These are phyloP conservation scores for Pythium aristosporum DNA, from an alignment of 352 stramenopile genomes.

Conservation along the genomic window DNA sequence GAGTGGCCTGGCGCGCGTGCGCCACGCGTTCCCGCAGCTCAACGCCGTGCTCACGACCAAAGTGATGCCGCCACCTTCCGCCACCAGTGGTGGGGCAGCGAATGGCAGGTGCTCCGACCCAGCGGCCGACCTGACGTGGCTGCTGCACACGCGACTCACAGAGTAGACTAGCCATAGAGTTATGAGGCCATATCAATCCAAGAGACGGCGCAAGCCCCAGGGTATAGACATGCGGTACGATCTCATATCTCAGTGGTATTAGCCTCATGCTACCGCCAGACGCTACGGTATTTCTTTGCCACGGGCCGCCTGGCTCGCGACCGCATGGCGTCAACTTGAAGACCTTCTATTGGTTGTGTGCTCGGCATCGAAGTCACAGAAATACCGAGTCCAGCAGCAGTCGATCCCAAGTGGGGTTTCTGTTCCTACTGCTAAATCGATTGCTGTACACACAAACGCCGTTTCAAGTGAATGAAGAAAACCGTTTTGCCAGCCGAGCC, in stretches of 20 bases:
- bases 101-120: neutral
- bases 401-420: too few relatives aligned
- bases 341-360: too few relatives aligned
- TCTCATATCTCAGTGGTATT: neutral
- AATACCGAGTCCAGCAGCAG: too few relatives aligned
- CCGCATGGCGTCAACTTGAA: too few relatives aligned
- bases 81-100: neutral
- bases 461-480: neutral
- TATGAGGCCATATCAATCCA: too few relatives aligned
- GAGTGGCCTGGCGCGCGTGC: neutral
- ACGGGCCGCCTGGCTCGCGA: too few relatives aligned
- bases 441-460: too few relatives aligned
- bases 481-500: too few relatives aligned
- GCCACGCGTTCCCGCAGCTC: neutral
- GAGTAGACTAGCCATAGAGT: too few relatives aligned
- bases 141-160: neutral
- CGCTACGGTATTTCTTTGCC: neutral
- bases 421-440: too few relatives aligned
- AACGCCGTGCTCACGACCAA: conserved; percentile 1
- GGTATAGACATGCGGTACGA: neutral
- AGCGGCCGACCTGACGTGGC: neutral
- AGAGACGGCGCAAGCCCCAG: neutral
- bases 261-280: neutral
- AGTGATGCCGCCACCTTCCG: neutral
- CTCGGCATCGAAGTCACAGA: too few relatives aligned